Conservation (phyloP, 2,329 filamentous ascomycete genomes). For the Apiospora phragmitis region DNA sequence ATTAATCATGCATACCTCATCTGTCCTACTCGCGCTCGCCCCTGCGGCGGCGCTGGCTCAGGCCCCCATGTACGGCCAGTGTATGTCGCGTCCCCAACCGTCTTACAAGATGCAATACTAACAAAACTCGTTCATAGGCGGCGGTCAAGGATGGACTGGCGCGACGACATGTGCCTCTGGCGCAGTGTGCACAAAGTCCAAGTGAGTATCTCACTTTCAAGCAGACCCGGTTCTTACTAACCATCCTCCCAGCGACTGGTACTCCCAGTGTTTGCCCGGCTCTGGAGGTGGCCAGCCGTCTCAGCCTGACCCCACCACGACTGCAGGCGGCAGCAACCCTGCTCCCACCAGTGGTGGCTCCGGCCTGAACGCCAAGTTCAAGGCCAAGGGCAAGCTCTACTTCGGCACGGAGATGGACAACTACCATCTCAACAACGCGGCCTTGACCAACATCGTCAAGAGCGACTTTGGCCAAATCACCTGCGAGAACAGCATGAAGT, state of each 20-base stretch:
- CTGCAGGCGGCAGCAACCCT: background rate
- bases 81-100: background rate
- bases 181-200: background rate
- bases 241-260: background rate
- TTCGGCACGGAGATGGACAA: constrained; percentile 10
- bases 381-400: constrained; percentile 10
- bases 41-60: constrained; percentile 8
- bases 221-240: background rate
- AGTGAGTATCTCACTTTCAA: background rate
- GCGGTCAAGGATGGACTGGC: constrained; percentile 6
- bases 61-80: constrained; percentile 7
- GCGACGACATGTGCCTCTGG: constrained; percentile 4
- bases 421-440: constrained; percentile 15
- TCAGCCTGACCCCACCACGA: background rate
- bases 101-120: background rate
- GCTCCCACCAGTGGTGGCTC: background rate
- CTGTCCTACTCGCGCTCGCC: background rate
- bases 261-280: constrained; percentile 10
- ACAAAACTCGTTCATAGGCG: background rate
- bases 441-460: constrained; percentile 23
- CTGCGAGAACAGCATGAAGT: constrained; percentile 10
- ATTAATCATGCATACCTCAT: background rate
- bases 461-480: constrained; percentile 5
- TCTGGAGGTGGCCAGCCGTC: background rate
- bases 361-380: constrained; percentile 2